Percentiles rank a stretch among this genome's conserved stretches.
These are phyloP conservation scores for Neonectria hederae DNA, from an alignment of 2,329 filamentous ascomycete genomes.

Conservation along the genomic window DNA sequence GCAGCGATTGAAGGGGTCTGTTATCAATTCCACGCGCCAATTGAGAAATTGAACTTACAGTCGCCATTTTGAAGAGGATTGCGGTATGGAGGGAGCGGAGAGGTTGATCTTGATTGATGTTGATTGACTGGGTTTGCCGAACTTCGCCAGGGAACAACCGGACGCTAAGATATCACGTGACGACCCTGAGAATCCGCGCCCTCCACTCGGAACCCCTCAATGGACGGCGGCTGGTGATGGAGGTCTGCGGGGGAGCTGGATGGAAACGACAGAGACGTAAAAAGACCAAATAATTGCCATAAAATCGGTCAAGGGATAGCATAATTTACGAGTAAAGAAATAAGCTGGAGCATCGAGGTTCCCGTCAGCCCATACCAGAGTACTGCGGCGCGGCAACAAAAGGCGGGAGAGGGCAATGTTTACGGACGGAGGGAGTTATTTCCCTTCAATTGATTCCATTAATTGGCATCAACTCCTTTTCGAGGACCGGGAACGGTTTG, in stretches of 20 bases:
- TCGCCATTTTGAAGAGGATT: slow-evolving; percentile 70
- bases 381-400: neutral
- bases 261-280: neutral
- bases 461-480: slow-evolving; percentile 43
- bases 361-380: neutral
- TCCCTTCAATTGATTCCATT: slow-evolving; percentile 42
- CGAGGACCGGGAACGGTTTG: slow-evolving; percentile 31
- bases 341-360: neutral
- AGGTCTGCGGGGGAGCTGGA: slow-evolving; percentile 7
- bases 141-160: slow-evolving; percentile 48
- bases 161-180: slow-evolving; percentile 48
- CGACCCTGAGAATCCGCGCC: slow-evolving; percentile 20
- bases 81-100: slow-evolving; percentile 58
- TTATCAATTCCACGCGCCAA: slow-evolving; percentile 38
- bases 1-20: slow-evolving; percentile 28
- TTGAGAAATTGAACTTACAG: slow-evolving; percentile 64
- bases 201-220: slow-evolving; percentile 37
- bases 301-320: too few species aligned
- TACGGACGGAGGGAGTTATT: slow-evolving; percentile 33
- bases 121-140: slow-evolving; percentile 56
- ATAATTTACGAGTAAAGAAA: too few species aligned
- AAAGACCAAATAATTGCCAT: neutral
- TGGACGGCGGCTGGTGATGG: slow-evolving; percentile 3
- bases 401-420: slow-evolving; percentile 2
- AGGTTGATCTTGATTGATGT: slow-evolving; percentile 58